phyloP scores from a whole-genome alignment of 2,329 filamentous ascomycete species.

The Colletotrichum destructivum region DNA sequence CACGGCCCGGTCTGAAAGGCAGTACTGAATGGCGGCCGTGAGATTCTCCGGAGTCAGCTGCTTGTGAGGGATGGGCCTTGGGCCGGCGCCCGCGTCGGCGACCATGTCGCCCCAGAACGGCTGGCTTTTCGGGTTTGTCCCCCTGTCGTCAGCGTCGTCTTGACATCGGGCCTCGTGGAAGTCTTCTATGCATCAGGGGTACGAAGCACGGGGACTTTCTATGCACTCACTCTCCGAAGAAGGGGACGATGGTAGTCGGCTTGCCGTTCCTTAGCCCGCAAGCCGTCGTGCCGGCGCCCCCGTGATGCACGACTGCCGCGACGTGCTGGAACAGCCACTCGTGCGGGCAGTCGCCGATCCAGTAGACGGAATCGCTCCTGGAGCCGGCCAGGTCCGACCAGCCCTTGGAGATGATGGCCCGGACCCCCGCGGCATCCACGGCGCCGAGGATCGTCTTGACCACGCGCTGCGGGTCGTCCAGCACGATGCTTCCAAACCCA shows the following conservation, averaged over 20 bases:
- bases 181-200: background rate
- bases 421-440: conserved; percentile 59
- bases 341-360: conserved; percentile 32
- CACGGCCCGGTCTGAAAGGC: conserved; percentile 46
- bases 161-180: background rate
- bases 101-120: conserved; percentile 61
- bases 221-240: conserved; percentile 32
- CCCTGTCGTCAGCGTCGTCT: no score
- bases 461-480: conserved; percentile 63
- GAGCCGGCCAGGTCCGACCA: conserved; percentile 27
- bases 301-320: conserved; percentile 29
- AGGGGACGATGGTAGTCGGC: conserved; percentile 25
- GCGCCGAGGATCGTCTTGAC: conserved; percentile 64
- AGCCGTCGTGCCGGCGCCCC: conserved; percentile 31
- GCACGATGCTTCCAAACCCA: conserved; percentile 70
- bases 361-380: conserved; percentile 54
- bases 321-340: conserved; percentile 32
- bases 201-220: background rate
- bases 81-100: conserved; percentile 55
- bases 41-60: conserved; percentile 52
- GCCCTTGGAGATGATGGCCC: conserved; percentile 63
- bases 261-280: conserved; percentile 29
- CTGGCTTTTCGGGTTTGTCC: conserved; percentile 42
- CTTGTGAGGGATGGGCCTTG: conserved; percentile 54
- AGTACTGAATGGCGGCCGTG: conserved; percentile 53